Evolutionary conservation across 768 basidiomycete genomes (phyloP).

Genomic region (Pleurotus giganteus): DNA sequence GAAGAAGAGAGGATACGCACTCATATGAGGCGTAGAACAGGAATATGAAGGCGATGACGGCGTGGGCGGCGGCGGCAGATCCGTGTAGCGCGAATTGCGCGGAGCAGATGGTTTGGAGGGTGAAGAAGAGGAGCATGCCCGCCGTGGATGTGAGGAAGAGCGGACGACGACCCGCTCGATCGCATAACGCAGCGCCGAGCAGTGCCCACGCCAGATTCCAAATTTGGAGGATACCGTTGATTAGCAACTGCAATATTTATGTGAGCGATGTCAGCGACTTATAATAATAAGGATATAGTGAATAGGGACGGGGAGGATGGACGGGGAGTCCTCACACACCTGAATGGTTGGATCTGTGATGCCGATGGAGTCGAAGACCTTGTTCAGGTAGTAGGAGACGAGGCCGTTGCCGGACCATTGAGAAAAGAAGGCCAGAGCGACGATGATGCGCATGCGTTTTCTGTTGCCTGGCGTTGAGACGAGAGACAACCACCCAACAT

Average conservation of each 20-base stretch:
- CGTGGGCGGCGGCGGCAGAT: conserved; percentile 35
- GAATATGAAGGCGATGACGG: conserved; percentile 62
- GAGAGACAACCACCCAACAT: conserved; percentile 43
- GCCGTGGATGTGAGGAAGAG: conserved; percentile 44
- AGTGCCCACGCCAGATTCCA: conserved; percentile 54
- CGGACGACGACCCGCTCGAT: conserved; percentile 46
- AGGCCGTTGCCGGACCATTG: conserved; percentile 58
- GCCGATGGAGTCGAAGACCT: conserved; percentile 49
- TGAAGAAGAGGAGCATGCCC: conserved; percentile 47
- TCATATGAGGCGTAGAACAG: conserved; percentile 58
- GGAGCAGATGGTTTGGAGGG: conserved; percentile 45
- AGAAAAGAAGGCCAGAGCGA: conserved; percentile 58
- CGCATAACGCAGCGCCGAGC: conserved; percentile 44
- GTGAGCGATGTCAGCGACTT: conserved; percentile 16
- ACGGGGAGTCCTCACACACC: conserved; percentile 13
- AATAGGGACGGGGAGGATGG: not conserved
- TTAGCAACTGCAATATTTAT: conserved; percentile 36
- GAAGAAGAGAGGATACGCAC: conserved; percentile 21
- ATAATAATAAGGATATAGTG: conserved; percentile 11
- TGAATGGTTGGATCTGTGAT: conserved; percentile 23
- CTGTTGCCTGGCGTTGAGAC: conserved; percentile 52
- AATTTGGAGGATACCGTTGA: conserved; percentile 56
- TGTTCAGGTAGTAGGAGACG: conserved; percentile 63
- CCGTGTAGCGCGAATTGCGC: conserved; percentile 33
- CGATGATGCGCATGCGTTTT: conserved; percentile 51